Evolutionary conservation across 148 eudicot species (phyloP).

Genomic region (Vaccinium myrtillus): DNA sequence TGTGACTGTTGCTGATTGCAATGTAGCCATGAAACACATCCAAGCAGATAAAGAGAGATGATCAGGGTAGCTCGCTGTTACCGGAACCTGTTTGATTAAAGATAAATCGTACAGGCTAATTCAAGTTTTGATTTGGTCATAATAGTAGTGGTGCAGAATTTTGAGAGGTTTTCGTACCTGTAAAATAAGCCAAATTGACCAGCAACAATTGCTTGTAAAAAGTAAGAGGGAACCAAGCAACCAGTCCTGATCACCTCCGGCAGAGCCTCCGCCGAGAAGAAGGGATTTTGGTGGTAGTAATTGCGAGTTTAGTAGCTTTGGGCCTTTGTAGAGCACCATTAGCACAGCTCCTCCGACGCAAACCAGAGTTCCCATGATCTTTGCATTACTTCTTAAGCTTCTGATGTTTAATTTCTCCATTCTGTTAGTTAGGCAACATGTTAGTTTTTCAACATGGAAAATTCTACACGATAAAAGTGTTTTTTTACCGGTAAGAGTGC

Average conservation of each 20-base stretch:
- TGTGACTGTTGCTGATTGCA: constrained; percentile 57
- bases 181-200: constrained; percentile 82
- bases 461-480: too few species aligned
- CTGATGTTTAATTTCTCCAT: constrained; percentile 56
- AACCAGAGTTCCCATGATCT: constrained; percentile 58
- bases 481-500: too few species aligned
- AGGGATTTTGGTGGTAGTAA: constrained; percentile 31
- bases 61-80: constrained; percentile 47
- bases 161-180: constrained; percentile 46
- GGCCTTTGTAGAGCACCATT: constrained; percentile 70
- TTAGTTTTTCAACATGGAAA: too few species aligned
- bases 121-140: not conserved
- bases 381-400: constrained; percentile 63
- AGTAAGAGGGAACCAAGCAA: constrained; percentile 64
- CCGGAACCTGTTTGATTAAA: constrained; percentile 41
- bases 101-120: not conserved
- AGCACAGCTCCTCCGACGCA: constrained; percentile 67
- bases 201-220: constrained; percentile 55
- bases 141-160: not conserved
- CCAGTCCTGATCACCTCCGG: constrained; percentile 44
- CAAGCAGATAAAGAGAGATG: constrained; percentile 68
- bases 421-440: constrained; percentile 22
- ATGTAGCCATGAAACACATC: constrained; percentile 61
- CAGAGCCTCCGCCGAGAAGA: constrained; percentile 9
- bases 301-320: constrained; percentile 54